Percentiles rank a stretch among this genome's conserved stretches.
These are phyloP conservation scores for Pseudozyma pruni DNA, from an alignment of 1,284 basidiomycete species.

Conservation along the genomic window DNA sequence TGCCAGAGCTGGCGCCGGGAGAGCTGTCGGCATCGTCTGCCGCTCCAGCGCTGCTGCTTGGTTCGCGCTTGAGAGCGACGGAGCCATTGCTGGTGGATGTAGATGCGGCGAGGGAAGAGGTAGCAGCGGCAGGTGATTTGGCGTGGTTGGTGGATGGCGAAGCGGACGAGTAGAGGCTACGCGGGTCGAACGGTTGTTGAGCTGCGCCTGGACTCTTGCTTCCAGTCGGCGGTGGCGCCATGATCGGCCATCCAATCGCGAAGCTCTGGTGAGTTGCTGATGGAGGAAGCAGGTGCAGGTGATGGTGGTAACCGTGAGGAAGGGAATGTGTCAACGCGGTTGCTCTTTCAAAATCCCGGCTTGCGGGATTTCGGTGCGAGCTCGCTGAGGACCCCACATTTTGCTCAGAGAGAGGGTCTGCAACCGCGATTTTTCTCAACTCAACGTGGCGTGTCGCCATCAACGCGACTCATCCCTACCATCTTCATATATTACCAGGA, in stretches of 20 bases:
- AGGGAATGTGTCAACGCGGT: not conserved
- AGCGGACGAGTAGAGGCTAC: conserved; percentile 39
- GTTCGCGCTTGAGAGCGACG: conserved; percentile 17
- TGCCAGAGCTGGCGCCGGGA: conserved; percentile 3
- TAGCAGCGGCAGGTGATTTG: conserved; percentile 4
- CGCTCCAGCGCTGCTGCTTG: conserved; percentile 1
- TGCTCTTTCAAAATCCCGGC: not conserved
- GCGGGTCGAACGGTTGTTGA: conserved; percentile 32
- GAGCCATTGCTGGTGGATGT: conserved; percentile 8
- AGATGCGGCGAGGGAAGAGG: conserved; percentile 1
- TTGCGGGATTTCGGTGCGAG: not conserved
- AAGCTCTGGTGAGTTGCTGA: not conserved
- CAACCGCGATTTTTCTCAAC: not conserved
- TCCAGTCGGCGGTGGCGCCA: conserved; percentile 28
- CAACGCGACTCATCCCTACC: conserved; percentile 16
- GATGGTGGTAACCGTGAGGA: conserved; percentile 3
- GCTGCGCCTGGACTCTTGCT: not conserved
- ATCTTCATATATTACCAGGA: too few species aligned
- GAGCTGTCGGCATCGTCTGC: conserved; percentile 21
- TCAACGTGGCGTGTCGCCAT: conserved; percentile 9
- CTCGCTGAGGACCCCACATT: not conserved
- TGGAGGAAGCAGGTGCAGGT: not conserved
- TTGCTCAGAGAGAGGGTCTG: conserved; percentile 4
- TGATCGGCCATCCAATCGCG: conserved; percentile 10
- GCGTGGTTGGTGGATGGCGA: conserved; percentile 9